Conservation (phyloP, 129 eudicot species). For the Rutidosis leptorrhynchoides region DNA sequence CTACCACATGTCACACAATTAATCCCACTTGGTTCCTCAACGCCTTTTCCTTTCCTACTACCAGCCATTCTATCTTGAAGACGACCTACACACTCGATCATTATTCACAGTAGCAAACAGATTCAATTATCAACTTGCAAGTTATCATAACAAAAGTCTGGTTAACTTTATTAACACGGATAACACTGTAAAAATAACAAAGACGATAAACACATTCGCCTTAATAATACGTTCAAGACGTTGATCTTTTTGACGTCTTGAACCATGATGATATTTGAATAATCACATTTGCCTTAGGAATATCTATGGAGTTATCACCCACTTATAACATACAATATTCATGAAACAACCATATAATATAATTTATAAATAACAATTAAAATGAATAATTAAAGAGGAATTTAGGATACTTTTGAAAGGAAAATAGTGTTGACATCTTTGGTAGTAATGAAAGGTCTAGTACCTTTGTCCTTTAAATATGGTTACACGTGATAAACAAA, state of each 20-base stretch:
- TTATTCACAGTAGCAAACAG: constrained; percentile 2
- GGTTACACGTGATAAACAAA: constrained; percentile 57
- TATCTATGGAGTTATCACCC: constrained; percentile 96
- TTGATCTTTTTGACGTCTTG: no score
- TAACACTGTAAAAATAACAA: background rate
- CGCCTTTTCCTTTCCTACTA: no score
- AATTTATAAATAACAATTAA: background rate
- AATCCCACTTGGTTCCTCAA: no score
- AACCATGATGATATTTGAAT: no score
- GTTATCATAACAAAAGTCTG: background rate
- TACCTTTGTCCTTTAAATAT: constrained; percentile 89
- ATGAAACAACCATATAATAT: background rate
- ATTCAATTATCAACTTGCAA: background rate
- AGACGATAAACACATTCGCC: constrained; percentile 93
- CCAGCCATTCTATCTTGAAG: constrained; percentile 91
- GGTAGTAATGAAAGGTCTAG: constrained; percentile 89
- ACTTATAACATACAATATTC: constrained; percentile 42
- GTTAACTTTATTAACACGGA: constrained; percentile 5
- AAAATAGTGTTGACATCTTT: constrained; percentile 81
- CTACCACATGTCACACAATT: no score
- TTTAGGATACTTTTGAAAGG: constrained; percentile 70
- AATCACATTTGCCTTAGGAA: constrained; percentile 99
- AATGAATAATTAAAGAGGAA: background rate
- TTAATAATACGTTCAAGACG: no score
- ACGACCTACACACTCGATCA: constrained; percentile 55